Conservation (phyloP, 257 asterid species). For the Solanum piurae region DNA sequence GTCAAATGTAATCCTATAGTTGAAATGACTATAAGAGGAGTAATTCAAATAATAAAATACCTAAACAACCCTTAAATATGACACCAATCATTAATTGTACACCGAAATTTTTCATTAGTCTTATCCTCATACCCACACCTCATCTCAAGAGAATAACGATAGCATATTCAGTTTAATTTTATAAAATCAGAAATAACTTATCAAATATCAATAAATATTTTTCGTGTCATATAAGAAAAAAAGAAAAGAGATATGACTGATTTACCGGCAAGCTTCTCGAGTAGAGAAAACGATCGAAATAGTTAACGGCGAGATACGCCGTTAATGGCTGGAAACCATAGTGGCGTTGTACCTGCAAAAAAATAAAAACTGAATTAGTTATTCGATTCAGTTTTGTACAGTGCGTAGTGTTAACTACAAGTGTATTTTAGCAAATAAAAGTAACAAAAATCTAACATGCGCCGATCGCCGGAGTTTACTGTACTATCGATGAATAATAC, state of each 20-base stretch:
- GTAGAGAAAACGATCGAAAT: slow-evolving; percentile 77
- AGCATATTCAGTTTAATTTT: not conserved
- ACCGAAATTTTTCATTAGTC: not conserved
- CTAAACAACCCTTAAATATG: not conserved
- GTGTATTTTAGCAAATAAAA: not conserved
- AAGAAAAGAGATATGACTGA: slow-evolving; percentile 12
- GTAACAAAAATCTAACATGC: not conserved
- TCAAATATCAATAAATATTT: not conserved
- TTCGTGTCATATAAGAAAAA: not conserved
- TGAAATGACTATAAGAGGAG: not conserved
- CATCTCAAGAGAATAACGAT: not conserved
- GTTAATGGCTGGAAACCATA: slow-evolving; percentile 84
- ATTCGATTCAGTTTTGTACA: not conserved
- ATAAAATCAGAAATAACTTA: not conserved
- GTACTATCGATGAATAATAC: slow-evolving; percentile 20
- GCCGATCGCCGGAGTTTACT: not conserved
- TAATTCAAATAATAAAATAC: not conserved
- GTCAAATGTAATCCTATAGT: not conserved
- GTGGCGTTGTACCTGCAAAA: slow-evolving; percentile 69
- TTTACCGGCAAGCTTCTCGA: slow-evolving; percentile 74
- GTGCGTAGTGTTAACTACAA: not conserved
- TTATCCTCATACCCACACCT: not conserved
- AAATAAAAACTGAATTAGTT: not conserved
- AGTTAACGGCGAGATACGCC: slow-evolving; percentile 82
- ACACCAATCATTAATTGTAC: not conserved